These are phyloP conservation scores for Cyclotella distinguenda DNA, from an alignment of 108 stramenopile species.

Conservation along the genomic window DNA sequence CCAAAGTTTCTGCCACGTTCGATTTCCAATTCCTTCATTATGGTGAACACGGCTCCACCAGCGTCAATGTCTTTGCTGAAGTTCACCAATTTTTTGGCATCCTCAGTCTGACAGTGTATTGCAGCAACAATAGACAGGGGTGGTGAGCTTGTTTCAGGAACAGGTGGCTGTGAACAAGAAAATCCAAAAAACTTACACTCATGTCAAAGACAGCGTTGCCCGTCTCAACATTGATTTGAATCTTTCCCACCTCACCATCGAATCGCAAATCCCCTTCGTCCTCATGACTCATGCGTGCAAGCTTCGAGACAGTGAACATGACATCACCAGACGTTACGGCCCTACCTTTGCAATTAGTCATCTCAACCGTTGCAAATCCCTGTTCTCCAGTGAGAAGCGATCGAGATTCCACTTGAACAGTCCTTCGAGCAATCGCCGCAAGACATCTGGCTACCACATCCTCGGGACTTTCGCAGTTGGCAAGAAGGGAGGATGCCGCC, in stretches of 20 bases:
- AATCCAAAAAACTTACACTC: constrained; percentile 46
- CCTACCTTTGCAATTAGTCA: constrained; percentile 65
- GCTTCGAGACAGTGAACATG: constrained; percentile 85
- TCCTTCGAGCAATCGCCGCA: constrained; percentile 82
- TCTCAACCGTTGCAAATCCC: constrained; percentile 77
- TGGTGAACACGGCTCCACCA: constrained; percentile 67
- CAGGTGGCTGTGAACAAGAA: neutral
- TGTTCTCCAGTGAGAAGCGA: constrained; percentile 85
- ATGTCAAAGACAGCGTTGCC: constrained; percentile 84
- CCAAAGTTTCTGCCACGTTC: constrained; percentile 78
- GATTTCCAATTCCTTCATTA: constrained; percentile 76
- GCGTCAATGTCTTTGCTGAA: constrained; percentile 77
- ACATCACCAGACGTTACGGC: constrained; percentile 77
- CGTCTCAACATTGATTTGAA: constrained; percentile 65
- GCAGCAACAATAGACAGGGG: neutral
- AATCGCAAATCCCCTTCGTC: constrained; percentile 60
- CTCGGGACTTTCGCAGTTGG: constrained; percentile 45
- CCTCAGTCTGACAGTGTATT: constrained; percentile 73
- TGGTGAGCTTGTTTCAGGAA: neutral
- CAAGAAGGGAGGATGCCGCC: constrained; percentile 65
- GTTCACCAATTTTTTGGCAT: constrained; percentile 78
- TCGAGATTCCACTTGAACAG: constrained; percentile 61
- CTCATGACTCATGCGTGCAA: constrained; percentile 70
- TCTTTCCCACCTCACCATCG: constrained; percentile 85
- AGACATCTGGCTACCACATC: constrained; percentile 84